Conservation (phyloP, 306 rosid species). For the Argentina anserina region DNA sequence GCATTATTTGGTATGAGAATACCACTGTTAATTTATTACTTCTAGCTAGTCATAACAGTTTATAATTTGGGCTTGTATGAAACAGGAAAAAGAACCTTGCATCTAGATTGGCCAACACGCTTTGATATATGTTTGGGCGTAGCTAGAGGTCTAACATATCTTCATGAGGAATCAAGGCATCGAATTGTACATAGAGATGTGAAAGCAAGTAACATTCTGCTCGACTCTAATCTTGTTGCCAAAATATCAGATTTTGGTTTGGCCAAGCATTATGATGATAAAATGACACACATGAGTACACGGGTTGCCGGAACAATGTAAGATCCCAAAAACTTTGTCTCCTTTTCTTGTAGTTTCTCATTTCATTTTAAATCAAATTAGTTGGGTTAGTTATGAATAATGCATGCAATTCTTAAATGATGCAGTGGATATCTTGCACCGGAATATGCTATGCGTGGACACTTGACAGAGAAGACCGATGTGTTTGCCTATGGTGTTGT, state of each 20-base stretch:
- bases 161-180: conserved; percentile 67
- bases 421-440: conserved; percentile 87
- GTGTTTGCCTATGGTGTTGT: conserved; percentile 88
- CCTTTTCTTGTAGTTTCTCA: conserved; percentile 1
- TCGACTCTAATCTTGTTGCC: conserved; percentile 54
- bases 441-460: conserved; percentile 89
- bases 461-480: conserved; percentile 78
- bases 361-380: background rate
- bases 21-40: conserved; percentile 1
- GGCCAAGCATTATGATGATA: conserved; percentile 76
- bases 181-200: conserved; percentile 83
- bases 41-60: background rate
- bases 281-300: conserved; percentile 75
- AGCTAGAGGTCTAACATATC: conserved; percentile 67
- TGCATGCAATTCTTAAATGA: conserved; percentile 2
- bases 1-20: conserved; percentile 68
- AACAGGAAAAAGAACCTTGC: conserved; percentile 16
- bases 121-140: conserved; percentile 19
- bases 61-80: background rate
- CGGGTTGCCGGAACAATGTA: conserved; percentile 79
- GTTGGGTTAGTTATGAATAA: background rate
- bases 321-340: conserved; percentile 18
- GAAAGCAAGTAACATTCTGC: conserved; percentile 75
- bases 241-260: conserved; percentile 83
- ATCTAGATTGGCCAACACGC: conserved; percentile 21